A percentile compares a stretch with the other conserved stretches of the same genome.
phyloP scores from a whole-genome alignment of 768 basidiomycete species.

The Chlorophyllum brunneum region DNA sequence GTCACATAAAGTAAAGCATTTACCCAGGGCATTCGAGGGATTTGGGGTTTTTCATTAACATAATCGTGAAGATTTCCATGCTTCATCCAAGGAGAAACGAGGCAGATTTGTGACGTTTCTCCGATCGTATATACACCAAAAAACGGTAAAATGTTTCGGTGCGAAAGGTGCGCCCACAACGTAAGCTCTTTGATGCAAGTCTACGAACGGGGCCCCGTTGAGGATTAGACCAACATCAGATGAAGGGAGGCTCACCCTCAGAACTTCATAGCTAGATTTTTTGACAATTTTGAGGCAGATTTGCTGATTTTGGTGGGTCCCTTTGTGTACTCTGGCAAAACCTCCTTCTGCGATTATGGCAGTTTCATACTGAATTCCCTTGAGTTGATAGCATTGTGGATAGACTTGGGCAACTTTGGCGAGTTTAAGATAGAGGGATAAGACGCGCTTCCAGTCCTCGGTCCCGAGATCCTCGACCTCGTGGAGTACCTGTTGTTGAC shows the following conservation, averaged over 20 bases:
- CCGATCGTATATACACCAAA: slow-evolving; percentile 25
- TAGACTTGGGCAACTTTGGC: not conserved
- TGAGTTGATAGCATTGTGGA: not conserved
- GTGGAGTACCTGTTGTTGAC: not conserved
- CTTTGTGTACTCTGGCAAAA: not conserved
- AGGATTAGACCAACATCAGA: no score
- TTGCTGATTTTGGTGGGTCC: not conserved
- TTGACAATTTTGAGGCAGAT: not conserved
- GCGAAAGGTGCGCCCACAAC: slow-evolving; percentile 29
- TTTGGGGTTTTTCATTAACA: slow-evolving; percentile 8
- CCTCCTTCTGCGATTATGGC: not conserved
- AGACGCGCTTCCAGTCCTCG: not conserved
- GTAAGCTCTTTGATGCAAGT: slow-evolving; percentile 21
- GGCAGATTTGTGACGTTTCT: not conserved
- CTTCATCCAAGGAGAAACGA: slow-evolving; percentile 20
- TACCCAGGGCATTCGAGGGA: slow-evolving; percentile 14
- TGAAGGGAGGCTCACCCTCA: not conserved
- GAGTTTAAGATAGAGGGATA: not conserved
- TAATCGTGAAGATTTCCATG: slow-evolving; percentile 19
- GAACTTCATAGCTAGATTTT: not conserved
- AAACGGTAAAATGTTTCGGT: slow-evolving; percentile 32
- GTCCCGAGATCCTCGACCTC: not conserved
- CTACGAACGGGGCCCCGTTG: not conserved
- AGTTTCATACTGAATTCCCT: not conserved
- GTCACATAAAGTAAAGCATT: no score